Conservation (phyloP, 495 filamentous ascomycete species). For the Penicillium daleae region DNA sequence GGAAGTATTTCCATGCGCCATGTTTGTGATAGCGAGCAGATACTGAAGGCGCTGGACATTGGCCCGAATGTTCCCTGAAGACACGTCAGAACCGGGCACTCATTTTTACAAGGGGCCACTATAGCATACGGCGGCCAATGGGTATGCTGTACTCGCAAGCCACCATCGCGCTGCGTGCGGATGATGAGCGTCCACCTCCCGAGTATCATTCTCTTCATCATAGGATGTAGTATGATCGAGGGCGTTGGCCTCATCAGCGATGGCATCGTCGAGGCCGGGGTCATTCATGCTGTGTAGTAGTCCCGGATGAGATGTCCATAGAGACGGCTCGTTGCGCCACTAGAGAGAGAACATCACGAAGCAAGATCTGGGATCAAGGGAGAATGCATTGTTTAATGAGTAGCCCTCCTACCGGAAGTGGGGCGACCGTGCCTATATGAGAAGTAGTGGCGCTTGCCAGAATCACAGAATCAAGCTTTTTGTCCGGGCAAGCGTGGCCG, state of each 20-base stretch:
- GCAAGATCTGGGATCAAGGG: background rate
- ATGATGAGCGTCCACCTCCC: slow-evolving; percentile 7
- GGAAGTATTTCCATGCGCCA: slow-evolving; percentile 69
- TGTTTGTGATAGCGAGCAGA: slow-evolving; percentile 72
- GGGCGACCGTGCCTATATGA: background rate
- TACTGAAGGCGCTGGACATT: slow-evolving; percentile 79
- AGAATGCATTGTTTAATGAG: slow-evolving; percentile 5
- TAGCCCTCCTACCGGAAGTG: no score
- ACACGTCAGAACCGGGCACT: slow-evolving; percentile 1
- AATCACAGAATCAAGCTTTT: slow-evolving; percentile 28
- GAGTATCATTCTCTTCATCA: slow-evolving; percentile 25
- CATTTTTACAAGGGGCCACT: background rate
- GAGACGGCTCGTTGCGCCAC: slow-evolving; percentile 1
- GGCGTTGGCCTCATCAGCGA: slow-evolving; percentile 50
- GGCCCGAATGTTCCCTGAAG: slow-evolving; percentile 74
- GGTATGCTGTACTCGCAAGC: slow-evolving; percentile 82
- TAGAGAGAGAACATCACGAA: slow-evolving; percentile 5
- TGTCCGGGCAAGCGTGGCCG: slow-evolving; percentile 13
- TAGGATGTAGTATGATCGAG: slow-evolving; percentile 43
- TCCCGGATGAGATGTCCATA: background rate
- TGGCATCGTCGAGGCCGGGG: slow-evolving; percentile 57
- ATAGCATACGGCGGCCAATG: slow-evolving; percentile 64
- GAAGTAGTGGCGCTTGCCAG: slow-evolving; percentile 12
- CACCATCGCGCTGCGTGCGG: slow-evolving; percentile 67
- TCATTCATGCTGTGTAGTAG: slow-evolving; percentile 58